Base-by-base conservation (phyloP, 2,329 filamentous ascomycete species). In the Claviceps humidiphila region DNA sequence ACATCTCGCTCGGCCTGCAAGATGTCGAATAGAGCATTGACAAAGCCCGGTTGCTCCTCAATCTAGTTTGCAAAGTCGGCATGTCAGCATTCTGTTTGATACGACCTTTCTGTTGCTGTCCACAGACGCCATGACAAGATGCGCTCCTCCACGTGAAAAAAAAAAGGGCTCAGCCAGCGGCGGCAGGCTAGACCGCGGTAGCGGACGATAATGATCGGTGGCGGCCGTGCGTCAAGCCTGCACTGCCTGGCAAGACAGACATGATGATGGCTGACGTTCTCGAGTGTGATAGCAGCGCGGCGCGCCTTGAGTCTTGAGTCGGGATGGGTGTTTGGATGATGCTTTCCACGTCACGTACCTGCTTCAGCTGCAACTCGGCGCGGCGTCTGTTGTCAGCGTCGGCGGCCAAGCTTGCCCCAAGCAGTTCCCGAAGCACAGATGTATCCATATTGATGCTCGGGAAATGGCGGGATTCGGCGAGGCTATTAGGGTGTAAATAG, bases 21-120 rank as follows among this genome's bases (percentile, higher is more conserved):
- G 63, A 98, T 89, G 66, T 94, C 88, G 63, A 96, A 77, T 57
- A 97, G 81, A 61, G 88, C 87, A 69, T 93, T 87, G 66, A 87
- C 85, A 70, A 98, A 97, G 59, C 90, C 90, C 56, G 86, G 77
- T 69, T 90, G 84, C 61, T 88, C 83, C 74, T 97, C 91, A 66
- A 93, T 89, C 89, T 96, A 66, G 41, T 55, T 53, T 41, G 39
- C 16, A 50, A 50, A 37, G 48, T 50, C 48, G 37, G 52, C 41
- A 30, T 24, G 42, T 50, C 44, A 52, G 52, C 37, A 49, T 47
- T 34, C 38, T 13, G 16, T 26, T 39, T 38, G 38, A 17, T 22
- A 34, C 30, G 9, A 11, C 30, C 9, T 34, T 46, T 20, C 8
- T 50, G 17, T 17, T 45, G 8, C 26, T 16, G n/a, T 24, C 13